phyloP scores from a whole-genome alignment of 768 basidiomycete species.

The Suillus cothurnatus region DNA sequence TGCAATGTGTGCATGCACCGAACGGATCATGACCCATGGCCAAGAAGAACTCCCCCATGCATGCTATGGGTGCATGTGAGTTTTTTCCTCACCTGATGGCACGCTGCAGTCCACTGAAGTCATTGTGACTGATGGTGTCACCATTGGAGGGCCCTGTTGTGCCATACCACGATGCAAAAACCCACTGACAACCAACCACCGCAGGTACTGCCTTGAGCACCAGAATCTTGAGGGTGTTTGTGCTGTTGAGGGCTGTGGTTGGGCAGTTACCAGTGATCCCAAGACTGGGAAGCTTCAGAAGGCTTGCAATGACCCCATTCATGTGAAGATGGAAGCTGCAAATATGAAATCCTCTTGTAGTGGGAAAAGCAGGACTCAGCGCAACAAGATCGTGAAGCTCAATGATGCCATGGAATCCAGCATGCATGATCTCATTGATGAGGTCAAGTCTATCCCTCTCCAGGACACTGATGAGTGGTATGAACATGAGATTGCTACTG shows the following conservation, averaged over 20 bases:
- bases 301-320: slow-evolving; percentile 8
- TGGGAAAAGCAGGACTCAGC: no score
- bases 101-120: background rate
- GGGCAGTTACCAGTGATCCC: background rate
- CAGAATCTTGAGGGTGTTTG: background rate
- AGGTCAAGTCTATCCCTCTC: background rate
- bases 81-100: no score
- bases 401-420: background rate
- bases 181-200: slow-evolving; percentile 14
- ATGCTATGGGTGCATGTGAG: no score
- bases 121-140: slow-evolving; percentile 24
- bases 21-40: no score
- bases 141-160: no score
- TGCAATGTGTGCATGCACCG: no score
- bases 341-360: no score
- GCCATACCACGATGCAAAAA: slow-evolving; percentile 8
- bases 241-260: slow-evolving; percentile 11
- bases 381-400: background rate
- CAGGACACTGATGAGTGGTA: background rate
- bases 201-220: slow-evolving; percentile 19
- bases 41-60: no score
- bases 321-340: background rate
- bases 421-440: no score
- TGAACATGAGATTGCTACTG: background rate
- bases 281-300: background rate